Evolutionary conservation across 805 yeast species (phyloP), one percentile per base, ranked within the genome.

Genomic region (Ogataea naganishii): DNA sequence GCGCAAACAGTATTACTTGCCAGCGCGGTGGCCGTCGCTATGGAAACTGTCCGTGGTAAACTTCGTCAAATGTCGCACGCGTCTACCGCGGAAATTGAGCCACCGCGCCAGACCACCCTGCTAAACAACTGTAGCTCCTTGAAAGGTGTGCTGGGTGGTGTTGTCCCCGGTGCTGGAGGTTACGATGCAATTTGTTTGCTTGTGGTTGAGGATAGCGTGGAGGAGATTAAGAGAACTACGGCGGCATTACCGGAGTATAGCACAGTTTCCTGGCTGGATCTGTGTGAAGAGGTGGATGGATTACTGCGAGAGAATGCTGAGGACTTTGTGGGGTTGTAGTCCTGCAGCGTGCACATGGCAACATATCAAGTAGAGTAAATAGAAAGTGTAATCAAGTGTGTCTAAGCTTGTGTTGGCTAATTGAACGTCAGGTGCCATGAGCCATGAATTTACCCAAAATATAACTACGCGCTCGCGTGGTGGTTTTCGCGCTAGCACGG

Each of bases 111-210:
- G 54, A 82, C 95, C 0, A 36, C 41, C 2, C 60, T 92, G 5
- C 57, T 92, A 6, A 74, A 89, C 46, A 51, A 60, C 12, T 74
- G 81, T 34, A 51, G 65, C 23, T 40, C 53, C 6, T 47, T 83
- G 14, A 61, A 60, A 0, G 98, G 98, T 11, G 92, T 85, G 18
- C 43, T 89, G 13, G 94, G 95, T 0, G 96, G 95, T n/a, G 88
- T 92, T 20, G 95, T 92, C 4, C 98, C 98, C 0, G 98, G 98
- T 2, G 98, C 98, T 1, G 98, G 98, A 17, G 98, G 98, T 0
- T 81, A 76, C 49, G 98, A 92, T 60, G 98, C 98, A 1, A 72
- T 92, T 13, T 72, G 94, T 33, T 46, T 89, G 17, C 53, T 92
- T 17, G 78, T 80, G 3, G 63, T 69, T 2, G 72, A 68, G 17